Evolutionary conservation across 1,284 basidiomycete species (phyloP).

Genomic region (Melampsora americana): DNA sequence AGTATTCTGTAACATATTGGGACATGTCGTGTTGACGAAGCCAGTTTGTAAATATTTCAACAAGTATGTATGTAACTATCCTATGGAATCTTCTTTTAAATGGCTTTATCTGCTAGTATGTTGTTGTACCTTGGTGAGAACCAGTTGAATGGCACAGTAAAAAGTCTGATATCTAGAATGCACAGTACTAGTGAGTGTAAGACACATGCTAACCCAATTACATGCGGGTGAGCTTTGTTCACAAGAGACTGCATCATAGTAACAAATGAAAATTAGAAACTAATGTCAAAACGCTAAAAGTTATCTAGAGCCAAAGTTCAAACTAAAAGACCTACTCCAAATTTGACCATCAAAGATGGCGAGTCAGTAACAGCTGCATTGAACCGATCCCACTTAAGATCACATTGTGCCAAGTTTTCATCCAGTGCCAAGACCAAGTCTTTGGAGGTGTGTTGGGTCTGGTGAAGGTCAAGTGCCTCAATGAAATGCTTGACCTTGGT

Average conservation of each 20-base stretch:
- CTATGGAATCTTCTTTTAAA: too few species aligned
- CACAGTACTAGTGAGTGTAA: too few species aligned
- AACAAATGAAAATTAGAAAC: not conserved
- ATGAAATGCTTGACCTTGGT: not conserved
- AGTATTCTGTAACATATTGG: too few species aligned
- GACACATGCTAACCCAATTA: not conserved
- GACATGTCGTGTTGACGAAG: too few species aligned
- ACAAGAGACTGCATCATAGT: not conserved
- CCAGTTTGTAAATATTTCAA: too few species aligned
- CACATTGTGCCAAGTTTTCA: not conserved
- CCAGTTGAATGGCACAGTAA: too few species aligned
- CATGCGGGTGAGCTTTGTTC: constrained; percentile 15
- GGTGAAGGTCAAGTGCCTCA: constrained; percentile 11
- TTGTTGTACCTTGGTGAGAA: too few species aligned
- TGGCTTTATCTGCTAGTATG: too few species aligned
- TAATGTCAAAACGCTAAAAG: too few species aligned
- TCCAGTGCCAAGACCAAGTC: constrained; percentile 9
- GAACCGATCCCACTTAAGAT: not conserved
- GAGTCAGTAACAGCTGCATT: constrained; percentile 14
- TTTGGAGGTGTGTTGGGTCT: not conserved
- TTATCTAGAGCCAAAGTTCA: too few species aligned
- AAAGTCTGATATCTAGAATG: too few species aligned
- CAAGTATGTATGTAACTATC: too few species aligned
- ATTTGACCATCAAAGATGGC: not conserved
- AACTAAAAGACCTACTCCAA: constrained; percentile 10